These are phyloP conservation scores for Suhomyces atakaporum DNA, from an alignment of 1,139 yeast species.

Conservation along the genomic window DNA sequence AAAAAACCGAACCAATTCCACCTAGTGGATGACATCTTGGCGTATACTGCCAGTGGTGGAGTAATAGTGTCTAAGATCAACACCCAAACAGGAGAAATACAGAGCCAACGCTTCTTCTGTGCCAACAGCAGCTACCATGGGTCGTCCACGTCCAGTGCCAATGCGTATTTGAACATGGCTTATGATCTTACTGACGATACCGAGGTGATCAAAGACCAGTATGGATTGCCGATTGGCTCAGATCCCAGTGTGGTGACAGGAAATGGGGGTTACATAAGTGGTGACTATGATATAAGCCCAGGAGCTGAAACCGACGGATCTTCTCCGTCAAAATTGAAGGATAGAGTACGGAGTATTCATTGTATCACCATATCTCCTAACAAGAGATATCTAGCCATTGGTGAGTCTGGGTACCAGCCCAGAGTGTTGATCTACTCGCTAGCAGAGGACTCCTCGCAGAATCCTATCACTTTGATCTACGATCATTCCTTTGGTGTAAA, in stretches of 20 bases:
- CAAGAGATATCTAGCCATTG: conserved; percentile 56
- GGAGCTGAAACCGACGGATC: conserved; percentile 4
- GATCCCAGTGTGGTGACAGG: conserved; percentile 31
- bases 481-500: conserved; percentile 69
- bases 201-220: conserved; percentile 29
- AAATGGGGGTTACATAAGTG: conserved; percentile 7
- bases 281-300: conserved; percentile 7
- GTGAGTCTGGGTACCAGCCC: conserved; percentile 69
- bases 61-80: conserved; percentile 52
- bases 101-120: conserved; percentile 51
- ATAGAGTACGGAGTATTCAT: conserved; percentile 53
- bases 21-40: conserved; percentile 44
- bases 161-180: conserved; percentile 36
- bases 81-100: conserved; percentile 15
- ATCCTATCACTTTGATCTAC: conserved; percentile 52
- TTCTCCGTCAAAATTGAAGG: conserved; percentile 40
- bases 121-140: conserved; percentile 34
- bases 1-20: conserved; percentile 35
- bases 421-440: conserved; percentile 60
- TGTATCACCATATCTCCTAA: conserved; percentile 60
- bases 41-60: conserved; percentile 70
- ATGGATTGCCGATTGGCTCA: conserved; percentile 32
- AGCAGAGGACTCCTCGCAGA: conserved; percentile 47
- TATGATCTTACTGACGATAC: conserved; percentile 7
- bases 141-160: conserved; percentile 19